Evolutionary conservation across 805 yeast genomes (phyloP), one percentile per base, ranked within the genome.

Genomic region (Wickerhamomyces ciferrii): DNA sequence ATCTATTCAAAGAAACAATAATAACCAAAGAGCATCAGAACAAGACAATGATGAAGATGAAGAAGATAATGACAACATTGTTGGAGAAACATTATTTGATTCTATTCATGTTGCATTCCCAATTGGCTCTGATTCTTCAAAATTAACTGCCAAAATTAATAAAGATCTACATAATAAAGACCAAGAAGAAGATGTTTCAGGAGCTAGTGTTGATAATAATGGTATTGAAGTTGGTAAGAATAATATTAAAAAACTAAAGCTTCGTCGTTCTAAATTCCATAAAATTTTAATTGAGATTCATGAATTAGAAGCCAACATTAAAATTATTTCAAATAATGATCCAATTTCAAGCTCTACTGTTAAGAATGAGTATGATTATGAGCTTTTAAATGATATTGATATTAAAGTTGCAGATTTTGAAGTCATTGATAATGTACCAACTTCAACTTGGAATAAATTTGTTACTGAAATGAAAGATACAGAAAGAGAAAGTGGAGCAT

Each of bases 361-460:
- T 4, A 40, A 48, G 20, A 52, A 49, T 5, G 56, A 52, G 8
- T 64, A 65, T 39, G 66, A 58, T 34, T 70, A 73, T 18, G 82
- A 77, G 43, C 41, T 74, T 4, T 61, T 84, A 13, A 82, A 73
- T 56, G 65, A 70, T 6, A 61, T 83, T 13, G 74, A 68, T 14
- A 39, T 88, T 2, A 62, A 67, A 14, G 66, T 85, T 4, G 72
- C 72, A 9, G 78, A 80, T 36, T 66, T 87, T 40, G 81, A 78
- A 43, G 70, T 89, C 3, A 67, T 78, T 44, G 97, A 91, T 61
- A 85, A 87, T 58, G 81, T 91, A 2, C 84, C 89, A 1, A 78
- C 90, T 0, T 92, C 97, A 0, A 84, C 96, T 0, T 92, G 97
- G 97, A 87, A 89, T 55, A 86, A 85, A 66, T 82, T 90, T 61